These are phyloP conservation scores for Fomitopsis schrenkii DNA, from an alignment of 1,284 basidiomycete genomes.

Conservation along the genomic window DNA sequence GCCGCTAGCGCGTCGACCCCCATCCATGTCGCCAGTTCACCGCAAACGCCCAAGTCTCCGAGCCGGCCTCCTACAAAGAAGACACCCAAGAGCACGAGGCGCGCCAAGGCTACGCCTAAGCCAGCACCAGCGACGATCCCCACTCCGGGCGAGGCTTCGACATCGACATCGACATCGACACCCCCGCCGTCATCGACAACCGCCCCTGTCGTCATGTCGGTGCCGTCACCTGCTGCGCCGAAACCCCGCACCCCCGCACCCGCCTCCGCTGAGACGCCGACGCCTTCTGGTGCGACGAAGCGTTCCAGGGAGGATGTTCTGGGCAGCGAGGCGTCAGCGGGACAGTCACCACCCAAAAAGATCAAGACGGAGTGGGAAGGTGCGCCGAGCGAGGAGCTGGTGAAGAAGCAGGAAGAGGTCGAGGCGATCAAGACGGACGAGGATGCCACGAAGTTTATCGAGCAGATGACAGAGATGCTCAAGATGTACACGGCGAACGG, in stretches of 20 bases:
- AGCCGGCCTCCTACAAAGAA: conserved; percentile 41
- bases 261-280: conserved; percentile 3
- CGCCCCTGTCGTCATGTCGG: conserved; percentile 15
- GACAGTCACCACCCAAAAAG: conserved; percentile 62
- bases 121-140: conserved; percentile 27
- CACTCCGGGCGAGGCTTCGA: conserved; percentile 8
- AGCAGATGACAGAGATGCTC: conserved; percentile 58
- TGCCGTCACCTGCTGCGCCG: conserved; percentile 26
- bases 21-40: conserved; percentile 42
- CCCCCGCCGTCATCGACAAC: conserved; percentile 28
- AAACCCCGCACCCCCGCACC: conserved; percentile 21
- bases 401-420: conserved; percentile 50
- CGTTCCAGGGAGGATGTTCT: conserved; percentile 57
- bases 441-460: conserved; percentile 57
- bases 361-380: conserved; percentile 67
- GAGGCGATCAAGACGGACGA: conserved; percentile 64
- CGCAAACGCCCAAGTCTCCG: conserved; percentile 35
- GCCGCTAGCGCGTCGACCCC: conserved; percentile 48
- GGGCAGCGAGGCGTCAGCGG: conserved; percentile 18
- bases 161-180: conserved; percentile 10
- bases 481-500: conserved; percentile 38
- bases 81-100: conserved; percentile 18
- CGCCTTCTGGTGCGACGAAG: conserved; percentile 34
- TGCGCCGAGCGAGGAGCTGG: conserved; percentile 45
- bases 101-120: conserved; percentile 4